phyloP scores from a whole-genome alignment of 2,329 filamentous ascomycete species.

The Tricladium varicosporioides region DNA sequence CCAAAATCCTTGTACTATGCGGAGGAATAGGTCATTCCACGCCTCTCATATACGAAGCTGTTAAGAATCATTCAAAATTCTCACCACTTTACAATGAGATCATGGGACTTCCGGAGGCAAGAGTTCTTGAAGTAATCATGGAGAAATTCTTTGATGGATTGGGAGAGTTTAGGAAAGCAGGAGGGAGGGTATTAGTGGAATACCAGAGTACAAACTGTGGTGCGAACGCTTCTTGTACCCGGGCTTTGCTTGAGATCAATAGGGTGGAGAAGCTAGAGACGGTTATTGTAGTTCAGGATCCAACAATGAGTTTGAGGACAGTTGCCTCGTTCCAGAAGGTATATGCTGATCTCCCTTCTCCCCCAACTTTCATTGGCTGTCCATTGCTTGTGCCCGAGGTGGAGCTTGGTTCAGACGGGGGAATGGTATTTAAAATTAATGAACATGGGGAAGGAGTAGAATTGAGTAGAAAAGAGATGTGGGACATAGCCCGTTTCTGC shows the following conservation, averaged over 20 bases:
- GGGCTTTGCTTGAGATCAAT: slow-evolving; percentile 35
- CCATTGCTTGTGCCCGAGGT: slow-evolving; percentile 34
- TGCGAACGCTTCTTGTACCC: slow-evolving; percentile 40
- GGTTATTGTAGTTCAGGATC: slow-evolving; percentile 42
- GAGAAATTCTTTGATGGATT: slow-evolving; percentile 30
- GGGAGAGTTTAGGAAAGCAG: slow-evolving; percentile 25
- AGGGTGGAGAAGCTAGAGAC: slow-evolving; percentile 26
- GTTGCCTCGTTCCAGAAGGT: slow-evolving; percentile 40
- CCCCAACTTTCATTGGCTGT: slow-evolving; percentile 31
- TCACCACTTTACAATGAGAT: slow-evolving; percentile 28
- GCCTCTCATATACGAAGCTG: slow-evolving; percentile 40
- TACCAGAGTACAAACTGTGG: slow-evolving; percentile 46
- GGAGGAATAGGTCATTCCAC: slow-evolving; percentile 47
- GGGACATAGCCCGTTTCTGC: slow-evolving; percentile 39
- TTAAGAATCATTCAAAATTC: slow-evolving; percentile 35
- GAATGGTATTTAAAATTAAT: slow-evolving; percentile 11
- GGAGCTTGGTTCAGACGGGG: neutral
- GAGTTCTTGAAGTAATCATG: slow-evolving; percentile 38
- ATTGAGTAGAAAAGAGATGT: slow-evolving; percentile 30
- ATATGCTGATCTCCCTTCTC: slow-evolving; percentile 28
- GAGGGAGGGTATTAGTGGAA: slow-evolving; percentile 39
- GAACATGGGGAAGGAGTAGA: slow-evolving; percentile 5
- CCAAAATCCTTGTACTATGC: slow-evolving; percentile 40
- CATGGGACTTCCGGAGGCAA: slow-evolving; percentile 39
- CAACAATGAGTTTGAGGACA: slow-evolving; percentile 44